Base-by-base conservation (phyloP, 352 stramenopile species). In the Globisporangium canariense region DNA sequence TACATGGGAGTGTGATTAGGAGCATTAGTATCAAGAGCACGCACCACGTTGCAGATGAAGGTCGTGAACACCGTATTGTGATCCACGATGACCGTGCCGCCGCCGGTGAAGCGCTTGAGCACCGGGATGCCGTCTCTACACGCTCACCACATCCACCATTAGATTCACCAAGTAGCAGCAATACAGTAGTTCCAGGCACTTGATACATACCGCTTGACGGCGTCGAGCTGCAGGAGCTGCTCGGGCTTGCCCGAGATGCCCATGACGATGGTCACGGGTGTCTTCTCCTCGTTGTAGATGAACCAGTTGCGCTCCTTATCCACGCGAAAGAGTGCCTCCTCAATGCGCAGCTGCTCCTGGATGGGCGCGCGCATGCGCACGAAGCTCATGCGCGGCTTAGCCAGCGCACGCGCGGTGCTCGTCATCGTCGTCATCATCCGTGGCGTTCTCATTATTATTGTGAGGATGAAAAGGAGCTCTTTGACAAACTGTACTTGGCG, bases 11-110 rank as follows among this genome's bases (percentile, higher is more conserved):
- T 28, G 25, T 28, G 25, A 28, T 28, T 28, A 28, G 25, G 18
- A 11, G 16, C n/a, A 43, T 30, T 43, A 18, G 16, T 58, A 25
- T 30, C 8, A 18, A 36, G 32, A 9, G 18, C 30, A 36, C 76
- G 53, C 62, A 88, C 79, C 51, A 74, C 79, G 59, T 93, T 95
- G 68, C 94, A 89, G 67, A 98, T 96, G 64, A 97, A 97, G 3
- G 90, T 96, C 43, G 87, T 91, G 79, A 98, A 98, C 38, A 97
- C 72, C 14, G 92, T 97, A 68, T 89, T 91, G 58, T 93, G 64
- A 77, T 99, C 96, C 52, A 99, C 89, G 36, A 99, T 97, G 34
- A 99, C 97, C 0, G 97, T 99, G 25, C 97, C 97, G 18, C 97
- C 97, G 47, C 97, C 97, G 14, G 87, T 98, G 77, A 99, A 99